Evolutionary conservation across 2,329 filamentous ascomycete species (phyloP).

Genomic region (Delphinella strobiligena): DNA sequence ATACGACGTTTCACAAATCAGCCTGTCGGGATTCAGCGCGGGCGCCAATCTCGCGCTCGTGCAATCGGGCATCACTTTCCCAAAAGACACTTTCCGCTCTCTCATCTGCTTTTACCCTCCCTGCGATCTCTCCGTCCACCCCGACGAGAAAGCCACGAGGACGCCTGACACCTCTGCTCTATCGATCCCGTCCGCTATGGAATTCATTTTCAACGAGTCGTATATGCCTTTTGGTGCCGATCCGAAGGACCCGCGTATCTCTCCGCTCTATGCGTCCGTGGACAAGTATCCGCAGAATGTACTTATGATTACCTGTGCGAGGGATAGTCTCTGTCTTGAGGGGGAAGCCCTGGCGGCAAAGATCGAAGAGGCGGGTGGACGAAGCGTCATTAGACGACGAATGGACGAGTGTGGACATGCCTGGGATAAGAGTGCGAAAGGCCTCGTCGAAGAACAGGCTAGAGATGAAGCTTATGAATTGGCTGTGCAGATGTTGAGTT

Average conservation of each 20-base stretch:
- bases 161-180: conserved; percentile 16
- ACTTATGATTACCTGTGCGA: conserved; percentile 24
- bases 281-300: conserved; percentile 16
- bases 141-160: conserved; percentile 14
- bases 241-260: conserved; percentile 22
- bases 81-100: conserved; percentile 19
- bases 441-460: conserved; percentile 17
- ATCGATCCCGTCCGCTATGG: conserved; percentile 12
- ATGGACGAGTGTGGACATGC: conserved; percentile 24
- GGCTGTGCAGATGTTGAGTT: conserved; percentile 13
- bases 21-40: conserved; percentile 29
- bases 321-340: conserved; percentile 26
- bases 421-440: conserved; percentile 24
- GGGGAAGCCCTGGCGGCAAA: conserved; percentile 21
- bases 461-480: conserved; percentile 21
- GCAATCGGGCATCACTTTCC: conserved; percentile 19
- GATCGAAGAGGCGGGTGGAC: conserved; percentile 12
- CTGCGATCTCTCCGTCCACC: conserved; percentile 20
- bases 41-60: conserved; percentile 28
- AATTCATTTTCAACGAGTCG: conserved; percentile 20
- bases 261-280: conserved; percentile 20
- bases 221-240: conserved; percentile 21
- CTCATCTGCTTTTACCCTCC: conserved; percentile 25
- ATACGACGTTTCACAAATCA: conserved; percentile 20
- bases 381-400: conserved; percentile 15